Evolutionary conservation across 495 filamentous ascomycete genomes (phyloP), one percentile per base, ranked within the genome.

Genomic region (Daldinia loculata): DNA sequence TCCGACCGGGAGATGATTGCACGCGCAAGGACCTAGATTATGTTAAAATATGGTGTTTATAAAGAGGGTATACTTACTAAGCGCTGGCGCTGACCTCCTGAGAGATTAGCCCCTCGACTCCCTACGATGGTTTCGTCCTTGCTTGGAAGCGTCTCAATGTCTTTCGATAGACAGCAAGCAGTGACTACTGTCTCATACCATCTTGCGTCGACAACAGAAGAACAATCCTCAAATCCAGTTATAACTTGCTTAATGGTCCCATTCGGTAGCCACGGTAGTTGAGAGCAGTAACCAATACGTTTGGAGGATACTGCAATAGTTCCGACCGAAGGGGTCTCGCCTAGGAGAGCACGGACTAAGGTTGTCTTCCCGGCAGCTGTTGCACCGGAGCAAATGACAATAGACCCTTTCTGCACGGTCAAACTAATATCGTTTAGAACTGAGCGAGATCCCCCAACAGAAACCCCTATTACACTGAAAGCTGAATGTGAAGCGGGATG

Each of bases 61-160:
- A 22, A 43, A 41, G 24, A 17, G 39, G 17, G 26, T 14, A 58
- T 34, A 32, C 80, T 48, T 77, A 83, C 81, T 24, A 91, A 52
- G 39, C 90, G 84, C 61, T 90, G 88, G 61, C 86, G 87, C 71
- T 91, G 89, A 0, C 89, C 90, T 8, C 90, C 90, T n/a, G 86
- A 89, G 0, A 92, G 80, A 0, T 86, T 89, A 52, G 88, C 85
- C 12, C 90, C 90, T 73, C 86, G 84, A 67, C 88, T 86, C 11
- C 90, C 90, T 45, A 91, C 82, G 39, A 87, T 80, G 0, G 88
- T 89, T 43, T 82, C 69, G 65, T 91, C 89, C 11, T 87, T 84
- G 63, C 83, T 76, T 0, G 85, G 83, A 53, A 90, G 81, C 57
- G 85, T 82, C 0, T 83, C 80, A 24, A 90, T 72, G 74, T 91